A percentile compares a stretch with the other conserved stretches of the same genome.
Evolutionary conservation across 139 green algal genomes (phyloP).

Genomic region (Coelastrella sp.): DNA sequence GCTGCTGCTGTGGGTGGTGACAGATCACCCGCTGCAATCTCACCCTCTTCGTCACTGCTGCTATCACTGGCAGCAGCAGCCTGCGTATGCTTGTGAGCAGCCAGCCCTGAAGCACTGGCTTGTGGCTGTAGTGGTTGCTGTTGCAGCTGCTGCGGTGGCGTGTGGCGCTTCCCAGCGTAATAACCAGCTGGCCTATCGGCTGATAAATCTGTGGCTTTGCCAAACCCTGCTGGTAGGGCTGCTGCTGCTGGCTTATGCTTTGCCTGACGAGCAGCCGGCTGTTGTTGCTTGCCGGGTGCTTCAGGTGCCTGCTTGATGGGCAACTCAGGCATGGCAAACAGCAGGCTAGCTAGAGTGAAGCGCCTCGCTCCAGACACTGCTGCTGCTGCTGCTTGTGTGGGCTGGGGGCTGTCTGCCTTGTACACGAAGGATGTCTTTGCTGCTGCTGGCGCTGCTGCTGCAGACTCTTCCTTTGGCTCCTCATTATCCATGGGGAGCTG

Average conservation of each 20-base stretch:
- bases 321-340: constrained; percentile 21
- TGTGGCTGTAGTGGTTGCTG: neutral
- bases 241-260: neutral
- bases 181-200: no score
- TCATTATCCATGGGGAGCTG: no score
- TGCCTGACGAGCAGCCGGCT: constrained; percentile 1
- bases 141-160: neutral
- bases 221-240: neutral
- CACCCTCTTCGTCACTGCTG: constrained; percentile 37
- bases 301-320: constrained; percentile 15
- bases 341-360: constrained; percentile 27
- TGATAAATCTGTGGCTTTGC: no score
- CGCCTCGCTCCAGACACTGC: neutral
- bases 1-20: neutral
- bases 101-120: no score
- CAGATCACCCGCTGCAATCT: neutral
- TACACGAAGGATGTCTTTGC: neutral
- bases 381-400: neutral
- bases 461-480: no score
- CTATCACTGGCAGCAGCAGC: neutral
- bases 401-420: neutral
- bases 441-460: no score
- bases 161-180: no score
- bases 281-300: neutral
- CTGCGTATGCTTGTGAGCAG: no score